A percentile compares a stretch with the other conserved stretches of the same genome.
These are phyloP conservation scores for Cardiospermum halicacabum DNA, from an alignment of 345 rosid genomes.

Conservation along the genomic window DNA sequence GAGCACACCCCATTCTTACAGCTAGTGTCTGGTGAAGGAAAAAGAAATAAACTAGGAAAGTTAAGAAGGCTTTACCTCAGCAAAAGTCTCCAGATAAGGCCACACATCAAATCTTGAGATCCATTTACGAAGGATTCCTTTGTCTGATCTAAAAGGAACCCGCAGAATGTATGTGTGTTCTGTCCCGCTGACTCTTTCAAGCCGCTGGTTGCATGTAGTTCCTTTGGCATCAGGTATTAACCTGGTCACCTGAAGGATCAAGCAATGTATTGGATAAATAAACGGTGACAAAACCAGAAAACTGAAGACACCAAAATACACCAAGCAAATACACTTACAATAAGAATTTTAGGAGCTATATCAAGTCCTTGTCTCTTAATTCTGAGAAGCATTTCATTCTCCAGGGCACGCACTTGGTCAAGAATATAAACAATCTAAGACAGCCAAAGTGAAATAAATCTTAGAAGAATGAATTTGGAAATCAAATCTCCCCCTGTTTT, in stretches of 20 bases:
- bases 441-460: constrained; percentile 2
- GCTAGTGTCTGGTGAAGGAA: not conserved
- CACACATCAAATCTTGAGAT: constrained; percentile 97
- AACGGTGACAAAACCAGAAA: not conserved
- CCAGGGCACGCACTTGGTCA: constrained; percentile 98
- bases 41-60: not conserved
- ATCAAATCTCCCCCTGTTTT: constrained; percentile 2
- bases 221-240: constrained; percentile 94
- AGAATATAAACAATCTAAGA: constrained; percentile 89
- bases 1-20: not conserved
- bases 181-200: constrained; percentile 95
- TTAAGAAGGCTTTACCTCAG: constrained; percentile 49
- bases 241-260: constrained; percentile 60
- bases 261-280: constrained; percentile 15
- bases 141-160: constrained; percentile 90
- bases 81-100: constrained; percentile 91
- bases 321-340: constrained; percentile 42
- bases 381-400: constrained; percentile 81
- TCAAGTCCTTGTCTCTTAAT: constrained; percentile 87
- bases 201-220: constrained; percentile 80
- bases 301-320: not conserved
- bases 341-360: constrained; percentile 74
- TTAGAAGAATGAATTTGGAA: not conserved
- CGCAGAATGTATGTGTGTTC: constrained; percentile 76
- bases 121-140: constrained; percentile 89